Conservation (phyloP, 2,329 filamentous ascomycete species). For the Sclerotinia sclerotiorum region DNA sequence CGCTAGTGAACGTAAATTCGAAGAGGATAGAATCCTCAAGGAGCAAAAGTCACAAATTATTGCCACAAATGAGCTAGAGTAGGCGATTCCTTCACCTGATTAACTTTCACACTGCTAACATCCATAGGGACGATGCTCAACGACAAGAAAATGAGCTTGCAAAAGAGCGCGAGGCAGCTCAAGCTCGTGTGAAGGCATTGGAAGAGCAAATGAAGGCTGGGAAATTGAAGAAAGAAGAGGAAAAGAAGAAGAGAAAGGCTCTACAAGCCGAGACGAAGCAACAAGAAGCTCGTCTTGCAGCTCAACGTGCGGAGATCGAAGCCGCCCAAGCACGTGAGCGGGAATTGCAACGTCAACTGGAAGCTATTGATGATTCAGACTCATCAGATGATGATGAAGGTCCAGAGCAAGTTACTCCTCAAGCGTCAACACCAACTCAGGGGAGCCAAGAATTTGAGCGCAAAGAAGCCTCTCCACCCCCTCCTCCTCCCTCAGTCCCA, state of each 20-base stretch:
- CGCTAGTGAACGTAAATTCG: slow-evolving; percentile 53
- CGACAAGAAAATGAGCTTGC: slow-evolving; percentile 78
- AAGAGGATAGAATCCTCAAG: slow-evolving; percentile 63
- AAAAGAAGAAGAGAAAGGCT: slow-evolving; percentile 89
- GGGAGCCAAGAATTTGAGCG: slow-evolving; percentile 56
- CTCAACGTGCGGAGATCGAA: slow-evolving; percentile 87
- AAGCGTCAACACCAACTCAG: slow-evolving; percentile 58
- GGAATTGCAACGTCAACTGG: slow-evolving; percentile 84
- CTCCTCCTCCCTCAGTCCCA: slow-evolving; percentile 46
- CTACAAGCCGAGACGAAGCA: slow-evolving; percentile 83
- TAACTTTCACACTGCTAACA: slow-evolving; percentile 28
- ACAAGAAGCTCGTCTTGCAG: slow-evolving; percentile 79
- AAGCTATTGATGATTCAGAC: slow-evolving; percentile 70
- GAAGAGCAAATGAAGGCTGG: slow-evolving; percentile 92
- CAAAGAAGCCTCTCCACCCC: slow-evolving; percentile 52
- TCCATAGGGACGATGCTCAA: slow-evolving; percentile 66
- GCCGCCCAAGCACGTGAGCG: slow-evolving; percentile 86
- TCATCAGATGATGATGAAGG: slow-evolving; percentile 81
- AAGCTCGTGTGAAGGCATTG: slow-evolving; percentile 79
- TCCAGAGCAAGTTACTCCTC: slow-evolving; percentile 65
- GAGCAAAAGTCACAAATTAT: slow-evolving; percentile 76
- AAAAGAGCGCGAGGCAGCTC: slow-evolving; percentile 75
- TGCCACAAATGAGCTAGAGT: slow-evolving; percentile 78
- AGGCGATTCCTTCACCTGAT: slow-evolving; percentile 48
- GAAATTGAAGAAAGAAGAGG: slow-evolving; percentile 94